Evolutionary conservation across 2,329 filamentous ascomycete species (phyloP), one percentile per base, ranked within the genome.

Genomic region (Fusarium aywerte): DNA sequence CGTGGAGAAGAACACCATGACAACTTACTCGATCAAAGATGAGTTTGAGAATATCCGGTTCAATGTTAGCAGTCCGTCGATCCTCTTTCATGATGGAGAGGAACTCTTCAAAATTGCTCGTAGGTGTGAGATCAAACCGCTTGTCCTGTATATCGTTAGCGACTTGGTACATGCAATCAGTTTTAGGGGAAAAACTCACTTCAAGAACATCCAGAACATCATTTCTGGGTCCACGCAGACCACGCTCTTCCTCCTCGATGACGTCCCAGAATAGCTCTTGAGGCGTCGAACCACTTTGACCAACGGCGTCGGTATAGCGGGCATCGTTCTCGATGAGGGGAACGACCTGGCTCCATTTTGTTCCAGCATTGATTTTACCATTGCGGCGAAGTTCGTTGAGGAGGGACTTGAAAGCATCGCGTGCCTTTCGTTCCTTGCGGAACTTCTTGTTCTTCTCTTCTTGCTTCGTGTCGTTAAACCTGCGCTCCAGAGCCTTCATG

Each of bases 221-320:
- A 75, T 96, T 96, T 63, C 92, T 86, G 47, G 90, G 90, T 48
- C 88, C 89, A 63, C 94, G 90, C 45, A 97, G 83, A n/a, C 90
- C 89, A 58, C 92, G 89, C 75, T 99, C 95, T 77, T 98, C 93
- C 77, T 97, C 93, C 77, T 98, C 96, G 25, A 98, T 85, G 45
- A 94, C 83, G 76, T 99, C 96, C 93, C 95, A 97, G 81, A 99
- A 98, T 8, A 99, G 83, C 74, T 98, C 93, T 68, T 97, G 85
- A 15, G 96, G 92, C 6, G 88, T 91, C 6, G 94, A 97, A 56
- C 95, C 94, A 59, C 87, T 80, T 75, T 96, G 92, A 50, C 93
- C 94, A 61, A 94, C 86, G 84, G 97, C 93, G 67, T 88, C 89
- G 71, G 84, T 85, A 79, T 97, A 98, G 69, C 94, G 92, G 45